Evolutionary conservation across 1,284 basidiomycete species (phyloP), one percentile per base, ranked within the genome.

Genomic region (Moesziomyces antarcticus): DNA sequence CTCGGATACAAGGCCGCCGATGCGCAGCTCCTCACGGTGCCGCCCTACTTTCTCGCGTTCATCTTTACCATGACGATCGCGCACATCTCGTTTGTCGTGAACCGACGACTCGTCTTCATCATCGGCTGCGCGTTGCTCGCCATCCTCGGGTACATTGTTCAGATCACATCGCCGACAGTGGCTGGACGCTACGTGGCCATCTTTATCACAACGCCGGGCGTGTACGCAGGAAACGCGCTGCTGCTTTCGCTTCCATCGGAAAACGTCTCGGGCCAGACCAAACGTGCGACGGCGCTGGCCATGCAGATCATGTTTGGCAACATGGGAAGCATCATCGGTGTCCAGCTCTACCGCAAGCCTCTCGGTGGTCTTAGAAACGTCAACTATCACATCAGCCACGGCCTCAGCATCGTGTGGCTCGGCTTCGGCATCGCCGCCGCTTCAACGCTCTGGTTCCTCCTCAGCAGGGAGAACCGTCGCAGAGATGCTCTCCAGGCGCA

Each of bases 211-310:
- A 87, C 88, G 25, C 86, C 88, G 0, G 90, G 90, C 1, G 86
- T 90, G 10, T 91, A 90, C 79, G 87, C 88, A 0, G 89, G 87
- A 21, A 90, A 89, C 76, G 87, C 89, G 10, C 80, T 90, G 24
- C 59, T 73, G 0, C 56, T 73, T 13, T 68, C 76, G 59, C 90
- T 90, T 88, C 89, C 90, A 0, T 86, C 88, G n/a, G 89, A 91
- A 83, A 91, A 91, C 70, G 88, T 91, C n/a, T 88, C 88, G 9
- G 88, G 88, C 3, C 90, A 91, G 75, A 91, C 90, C 1, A 90
- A 91, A 78, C 87, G 90, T 6, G 90, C 90, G 1, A 87, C 89
- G 1, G 88, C 88, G 0, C 86, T 89, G 3, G 90, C 89, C 1
- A 87, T 90, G 87, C 89, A 90, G 79, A 90, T 91, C 61, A 88